Evolutionary conservation across 1,284 basidiomycete species (phyloP).

Genomic region (Pseudozyma flocculosa): DNA sequence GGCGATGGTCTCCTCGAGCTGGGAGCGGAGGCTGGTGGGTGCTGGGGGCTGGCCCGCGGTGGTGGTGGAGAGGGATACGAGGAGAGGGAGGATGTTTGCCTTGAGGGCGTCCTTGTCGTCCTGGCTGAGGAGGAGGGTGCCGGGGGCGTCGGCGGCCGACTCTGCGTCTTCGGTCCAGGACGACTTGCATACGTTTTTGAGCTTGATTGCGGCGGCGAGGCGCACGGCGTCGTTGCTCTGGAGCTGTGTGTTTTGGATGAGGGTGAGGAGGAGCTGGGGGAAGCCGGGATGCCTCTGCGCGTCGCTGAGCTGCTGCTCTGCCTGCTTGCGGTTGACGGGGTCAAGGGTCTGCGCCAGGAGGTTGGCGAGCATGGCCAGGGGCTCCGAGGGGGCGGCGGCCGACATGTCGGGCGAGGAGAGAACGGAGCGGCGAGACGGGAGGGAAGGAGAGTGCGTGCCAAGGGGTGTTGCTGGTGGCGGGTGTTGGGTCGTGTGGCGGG

Average conservation of each 20-base stretch:
- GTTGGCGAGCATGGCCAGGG: slow-evolving; percentile 43
- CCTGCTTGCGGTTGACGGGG: slow-evolving; percentile 37
- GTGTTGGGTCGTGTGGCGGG: no score
- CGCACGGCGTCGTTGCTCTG: slow-evolving; percentile 39
- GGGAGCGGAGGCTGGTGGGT: slow-evolving; percentile 41
- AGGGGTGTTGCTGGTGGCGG: no score
- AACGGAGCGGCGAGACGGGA: background rate
- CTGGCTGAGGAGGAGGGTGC: slow-evolving; percentile 11
- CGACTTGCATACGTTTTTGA: slow-evolving; percentile 55
- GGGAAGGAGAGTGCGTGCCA: no score
- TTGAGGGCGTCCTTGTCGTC: slow-evolving; percentile 70
- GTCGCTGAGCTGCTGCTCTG: slow-evolving; percentile 45
- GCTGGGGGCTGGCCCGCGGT: slow-evolving; percentile 24
- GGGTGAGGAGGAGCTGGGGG: slow-evolving; percentile 44
- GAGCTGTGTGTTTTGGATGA: slow-evolving; percentile 38
- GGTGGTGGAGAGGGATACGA: slow-evolving; percentile 67
- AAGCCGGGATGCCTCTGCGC: slow-evolving; percentile 47
- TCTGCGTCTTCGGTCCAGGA: slow-evolving; percentile 45
- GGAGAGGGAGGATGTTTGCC: slow-evolving; percentile 73
- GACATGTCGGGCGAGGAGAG: slow-evolving; percentile 8
- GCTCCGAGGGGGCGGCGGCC: slow-evolving; percentile 15
- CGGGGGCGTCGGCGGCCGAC: slow-evolving; percentile 13
- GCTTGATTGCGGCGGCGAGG: slow-evolving; percentile 53
- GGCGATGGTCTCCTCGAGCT: slow-evolving; percentile 52
- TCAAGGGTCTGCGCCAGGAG: slow-evolving; percentile 52